A percentile compares a stretch with the other conserved stretches of the same genome.
These are phyloP conservation scores for Phoenix dactylifera DNA, from an alignment of 176 grass and related monocot species.

Conservation along the genomic window DNA sequence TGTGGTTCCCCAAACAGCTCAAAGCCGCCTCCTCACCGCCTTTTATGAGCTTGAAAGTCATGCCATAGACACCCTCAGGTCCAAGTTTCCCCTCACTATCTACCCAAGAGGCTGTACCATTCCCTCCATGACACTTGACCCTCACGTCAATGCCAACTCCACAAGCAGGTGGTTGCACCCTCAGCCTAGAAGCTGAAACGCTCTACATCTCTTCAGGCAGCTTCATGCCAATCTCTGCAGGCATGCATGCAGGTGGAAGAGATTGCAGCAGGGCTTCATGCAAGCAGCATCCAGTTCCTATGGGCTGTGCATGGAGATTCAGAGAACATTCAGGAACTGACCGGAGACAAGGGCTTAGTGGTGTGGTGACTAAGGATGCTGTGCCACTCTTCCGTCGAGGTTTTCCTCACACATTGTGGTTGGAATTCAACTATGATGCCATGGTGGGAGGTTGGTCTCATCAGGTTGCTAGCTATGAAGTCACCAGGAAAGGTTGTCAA, in stretches of 20 bases:
- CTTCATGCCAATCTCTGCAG: constrained; percentile 19
- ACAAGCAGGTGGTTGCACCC: constrained; percentile 32
- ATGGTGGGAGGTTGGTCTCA: constrained; percentile 33
- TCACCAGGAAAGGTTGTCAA: constrained; percentile 29
- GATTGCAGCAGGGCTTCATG: constrained; percentile 30
- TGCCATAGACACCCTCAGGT: too few relatives aligned
- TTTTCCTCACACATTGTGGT: constrained; percentile 33
- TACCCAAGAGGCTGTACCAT: too few relatives aligned
- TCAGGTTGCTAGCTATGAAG: constrained; percentile 32
- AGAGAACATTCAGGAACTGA: neutral
- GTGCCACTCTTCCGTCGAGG: constrained; percentile 36
- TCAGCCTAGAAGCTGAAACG: constrained; percentile 33
- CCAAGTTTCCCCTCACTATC: too few relatives aligned
- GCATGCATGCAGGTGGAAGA: constrained; percentile 33
- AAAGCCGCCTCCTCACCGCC: too few relatives aligned
- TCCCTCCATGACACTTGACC: too few relatives aligned
- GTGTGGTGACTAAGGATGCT: constrained; percentile 60
- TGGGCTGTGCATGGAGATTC: constrained; percentile 45
- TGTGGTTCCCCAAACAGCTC: too few relatives aligned
- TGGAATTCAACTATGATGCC: constrained; percentile 67
- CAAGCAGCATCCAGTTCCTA: constrained; percentile 34
- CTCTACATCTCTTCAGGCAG: constrained; percentile 72
- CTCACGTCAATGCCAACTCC: neutral
- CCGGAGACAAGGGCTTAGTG: constrained; percentile 31
- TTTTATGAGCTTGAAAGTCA: too few relatives aligned